phyloP scores from a whole-genome alignment of 768 basidiomycete species.

The Trametes punicea region DNA sequence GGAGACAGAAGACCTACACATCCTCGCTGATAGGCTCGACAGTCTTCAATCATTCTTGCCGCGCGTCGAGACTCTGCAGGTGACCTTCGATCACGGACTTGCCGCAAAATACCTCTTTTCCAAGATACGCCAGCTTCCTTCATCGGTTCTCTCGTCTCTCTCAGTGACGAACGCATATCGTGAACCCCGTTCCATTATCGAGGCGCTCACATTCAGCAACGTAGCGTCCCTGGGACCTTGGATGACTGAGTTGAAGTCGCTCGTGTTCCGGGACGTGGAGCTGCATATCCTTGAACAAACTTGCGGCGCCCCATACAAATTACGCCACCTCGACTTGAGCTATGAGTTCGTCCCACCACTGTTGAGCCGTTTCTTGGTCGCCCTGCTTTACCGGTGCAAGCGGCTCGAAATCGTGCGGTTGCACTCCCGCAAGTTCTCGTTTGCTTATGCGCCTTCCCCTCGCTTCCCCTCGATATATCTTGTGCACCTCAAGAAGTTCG shows the following conservation, averaged over 20 bases:
- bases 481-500: not conserved
- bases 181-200: not conserved
- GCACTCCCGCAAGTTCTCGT: not conserved
- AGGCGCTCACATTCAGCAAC: not conserved
- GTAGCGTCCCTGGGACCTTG: not conserved
- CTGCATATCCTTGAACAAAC: not conserved
- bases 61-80: too few species aligned
- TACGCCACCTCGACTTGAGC: not conserved
- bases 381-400: not conserved
- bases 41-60: too few species aligned
- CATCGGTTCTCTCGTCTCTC: not conserved
- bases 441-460: not conserved
- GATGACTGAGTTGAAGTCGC: not conserved
- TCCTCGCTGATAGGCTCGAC: too few species aligned
- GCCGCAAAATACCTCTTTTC: too few species aligned
- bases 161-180: not conserved
- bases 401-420: not conserved
- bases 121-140: not conserved
- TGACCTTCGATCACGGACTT: too few species aligned
- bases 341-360: not conserved
- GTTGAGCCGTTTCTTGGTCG: not conserved
- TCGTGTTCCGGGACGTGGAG: not conserved
- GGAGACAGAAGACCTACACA: too few species aligned
- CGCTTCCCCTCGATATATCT: not conserved
- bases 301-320: not conserved